phyloP scores from a whole-genome alignment of 2,329 filamentous ascomycete genomes.

The Fusarium zealandicum region DNA sequence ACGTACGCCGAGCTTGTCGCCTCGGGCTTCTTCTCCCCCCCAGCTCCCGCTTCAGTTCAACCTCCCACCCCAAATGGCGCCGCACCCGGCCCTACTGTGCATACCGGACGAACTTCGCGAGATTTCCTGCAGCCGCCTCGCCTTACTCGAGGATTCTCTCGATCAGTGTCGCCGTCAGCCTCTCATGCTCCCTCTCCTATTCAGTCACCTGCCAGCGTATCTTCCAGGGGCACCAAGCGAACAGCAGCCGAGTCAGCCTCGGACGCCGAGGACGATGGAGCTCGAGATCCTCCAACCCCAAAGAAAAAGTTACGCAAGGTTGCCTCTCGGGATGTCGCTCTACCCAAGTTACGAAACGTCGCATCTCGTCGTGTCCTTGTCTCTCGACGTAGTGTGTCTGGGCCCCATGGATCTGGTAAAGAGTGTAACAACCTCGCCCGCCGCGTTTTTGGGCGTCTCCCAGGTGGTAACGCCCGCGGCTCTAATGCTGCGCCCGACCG shows the following conservation, averaged over 20 bases:
- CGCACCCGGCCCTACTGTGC: constrained; percentile 31
- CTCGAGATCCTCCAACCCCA: constrained; percentile 39
- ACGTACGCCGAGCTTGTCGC: constrained; percentile 39
- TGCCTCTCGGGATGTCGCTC: constrained; percentile 53
- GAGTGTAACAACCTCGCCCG: constrained; percentile 39
- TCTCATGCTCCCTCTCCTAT: constrained; percentile 35
- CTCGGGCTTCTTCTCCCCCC: constrained; percentile 39
- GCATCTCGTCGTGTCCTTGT: constrained; percentile 37
- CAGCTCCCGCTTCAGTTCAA: constrained; percentile 24
- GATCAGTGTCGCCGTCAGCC: constrained; percentile 31
- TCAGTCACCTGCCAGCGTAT: constrained; percentile 47
- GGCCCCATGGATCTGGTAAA: constrained; percentile 29
- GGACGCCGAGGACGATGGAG: constrained; percentile 43
- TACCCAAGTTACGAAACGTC: constrained; percentile 45
- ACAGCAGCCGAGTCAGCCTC: constrained; percentile 48
- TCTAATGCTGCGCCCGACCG: constrained; percentile 30
- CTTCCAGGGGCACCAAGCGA: constrained; percentile 60
- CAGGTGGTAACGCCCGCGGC: constrained; percentile 27
- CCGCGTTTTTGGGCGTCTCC: constrained; percentile 38
- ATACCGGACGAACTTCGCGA: constrained; percentile 22
- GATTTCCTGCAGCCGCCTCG: constrained; percentile 30
- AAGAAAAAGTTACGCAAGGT: constrained; percentile 63
- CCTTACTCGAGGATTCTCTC: constrained; percentile 42
- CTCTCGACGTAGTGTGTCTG: constrained; percentile 42
- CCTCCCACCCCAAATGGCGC: constrained; percentile 27